These are phyloP conservation scores for Termitomyces eurrhizus DNA, from an alignment of 768 basidiomycete species.

Conservation along the genomic window DNA sequence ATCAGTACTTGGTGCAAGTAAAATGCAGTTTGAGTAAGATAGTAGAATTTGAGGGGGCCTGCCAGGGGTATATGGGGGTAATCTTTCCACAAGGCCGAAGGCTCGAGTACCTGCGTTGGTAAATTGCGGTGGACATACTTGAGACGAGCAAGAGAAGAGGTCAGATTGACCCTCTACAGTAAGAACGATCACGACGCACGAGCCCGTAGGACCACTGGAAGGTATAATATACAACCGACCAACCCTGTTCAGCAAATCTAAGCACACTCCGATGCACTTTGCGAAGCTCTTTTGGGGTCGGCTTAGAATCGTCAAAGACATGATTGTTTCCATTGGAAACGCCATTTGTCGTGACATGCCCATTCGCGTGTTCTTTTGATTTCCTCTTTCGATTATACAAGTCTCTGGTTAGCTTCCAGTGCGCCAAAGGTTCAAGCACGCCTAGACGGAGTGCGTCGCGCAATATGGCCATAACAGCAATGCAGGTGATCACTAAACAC, in stretches of 20 bases:
- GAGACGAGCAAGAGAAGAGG: constrained; percentile 6
- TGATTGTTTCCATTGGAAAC: constrained; percentile 33
- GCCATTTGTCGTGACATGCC: constrained; percentile 18
- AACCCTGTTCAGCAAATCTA: constrained; percentile 95
- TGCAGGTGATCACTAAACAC: constrained; percentile 78
- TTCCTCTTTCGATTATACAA: constrained; percentile 30
- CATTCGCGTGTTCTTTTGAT: constrained; percentile 22
- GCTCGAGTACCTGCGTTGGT: constrained; percentile 62
- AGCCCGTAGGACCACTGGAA: constrained; percentile 74
- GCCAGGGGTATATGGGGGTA: constrained; percentile 85
- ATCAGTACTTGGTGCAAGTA: constrained; percentile 91
- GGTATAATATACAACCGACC: constrained; percentile 80
- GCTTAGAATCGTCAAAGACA: constrained; percentile 16
- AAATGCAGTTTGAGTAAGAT: constrained; percentile 80
- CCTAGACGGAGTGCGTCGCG: constrained; percentile 74
- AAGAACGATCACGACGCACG: constrained; percentile 49
- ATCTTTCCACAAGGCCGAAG: constrained; percentile 64
- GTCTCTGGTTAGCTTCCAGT: constrained; percentile 65
- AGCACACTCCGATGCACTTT: constrained; percentile 68
- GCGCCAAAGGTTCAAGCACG: constrained; percentile 78
- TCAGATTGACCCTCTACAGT: constrained; percentile 2
- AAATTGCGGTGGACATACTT: constrained; percentile 81
- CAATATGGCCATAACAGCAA: constrained; percentile 81
- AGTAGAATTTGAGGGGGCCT: constrained; percentile 85
- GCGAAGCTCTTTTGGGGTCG: constrained; percentile 44